Evolutionary conservation across 2,329 filamentous ascomycete genomes (phyloP).

Genomic region (Stachybotrys chlorohalonatus): DNA sequence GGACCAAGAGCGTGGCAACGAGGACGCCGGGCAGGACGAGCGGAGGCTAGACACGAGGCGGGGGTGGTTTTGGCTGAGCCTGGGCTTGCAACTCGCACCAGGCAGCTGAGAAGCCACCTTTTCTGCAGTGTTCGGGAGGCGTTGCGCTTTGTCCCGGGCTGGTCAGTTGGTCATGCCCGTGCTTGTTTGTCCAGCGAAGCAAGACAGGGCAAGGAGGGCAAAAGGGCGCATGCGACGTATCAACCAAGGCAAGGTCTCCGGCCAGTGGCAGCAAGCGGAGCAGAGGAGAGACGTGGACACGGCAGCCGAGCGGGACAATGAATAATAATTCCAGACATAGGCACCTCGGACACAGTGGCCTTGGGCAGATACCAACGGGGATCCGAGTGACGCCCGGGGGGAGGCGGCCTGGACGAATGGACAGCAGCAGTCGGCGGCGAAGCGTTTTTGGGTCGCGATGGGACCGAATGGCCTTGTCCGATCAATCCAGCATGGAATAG

Average conservation of each 20-base stretch:
- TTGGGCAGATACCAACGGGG: not conserved
- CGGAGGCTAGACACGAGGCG: not conserved
- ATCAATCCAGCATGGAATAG: not conserved
- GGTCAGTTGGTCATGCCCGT: conserved; percentile 1
- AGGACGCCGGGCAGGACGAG: not conserved
- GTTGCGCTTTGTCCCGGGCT: conserved; percentile 1
- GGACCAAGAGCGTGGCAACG: not conserved
- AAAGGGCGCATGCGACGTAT: not conserved
- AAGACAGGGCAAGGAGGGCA: not conserved
- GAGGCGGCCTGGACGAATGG: not conserved
- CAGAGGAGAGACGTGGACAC: not conserved
- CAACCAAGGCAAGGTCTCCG: not conserved
- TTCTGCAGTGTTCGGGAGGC: conserved; percentile 1
- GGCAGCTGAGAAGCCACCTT: not conserved
- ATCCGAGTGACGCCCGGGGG: not conserved
- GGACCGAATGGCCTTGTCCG: not conserved
- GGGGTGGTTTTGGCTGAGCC: not conserved
- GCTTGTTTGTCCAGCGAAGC: not conserved
- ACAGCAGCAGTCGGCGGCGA: not conserved
- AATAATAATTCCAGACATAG: not conserved
- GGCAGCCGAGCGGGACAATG: not conserved
- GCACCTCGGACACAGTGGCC: not conserved
- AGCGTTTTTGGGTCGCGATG: not conserved
- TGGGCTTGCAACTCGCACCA: not conserved
- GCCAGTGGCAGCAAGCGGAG: not conserved